These are phyloP conservation scores for Rhodosporidiobolus odoratus DNA, from an alignment of 768 basidiomycete species.

Conservation along the genomic window DNA sequence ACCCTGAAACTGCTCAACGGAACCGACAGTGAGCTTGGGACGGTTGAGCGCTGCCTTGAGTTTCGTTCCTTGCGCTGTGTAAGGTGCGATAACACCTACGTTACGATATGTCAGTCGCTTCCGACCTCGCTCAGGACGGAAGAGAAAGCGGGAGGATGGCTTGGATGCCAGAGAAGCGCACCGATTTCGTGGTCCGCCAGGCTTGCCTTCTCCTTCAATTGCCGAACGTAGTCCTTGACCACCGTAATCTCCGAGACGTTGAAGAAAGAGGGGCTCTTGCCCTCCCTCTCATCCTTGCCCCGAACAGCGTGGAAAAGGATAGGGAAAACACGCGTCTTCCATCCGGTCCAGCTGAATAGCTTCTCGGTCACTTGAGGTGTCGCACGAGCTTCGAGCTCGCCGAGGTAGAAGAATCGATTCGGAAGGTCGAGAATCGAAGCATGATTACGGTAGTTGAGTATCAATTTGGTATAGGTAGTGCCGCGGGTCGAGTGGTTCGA, in stretches of 20 bases:
- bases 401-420: constrained; percentile 45
- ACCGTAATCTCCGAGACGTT: constrained; percentile 42
- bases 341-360: constrained; percentile 38
- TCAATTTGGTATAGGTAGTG: constrained; percentile 25
- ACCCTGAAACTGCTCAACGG: constrained; percentile 37
- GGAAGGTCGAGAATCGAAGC: constrained; percentile 45
- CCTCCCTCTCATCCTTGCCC: constrained; percentile 44
- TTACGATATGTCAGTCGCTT: not conserved
- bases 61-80: constrained; percentile 12
- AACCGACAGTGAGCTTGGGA: not conserved
- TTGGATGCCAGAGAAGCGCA: not conserved
- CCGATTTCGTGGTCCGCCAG: constrained; percentile 16
- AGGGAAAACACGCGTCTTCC: constrained; percentile 42
- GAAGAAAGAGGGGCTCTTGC: constrained; percentile 45
- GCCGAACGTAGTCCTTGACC: not conserved
- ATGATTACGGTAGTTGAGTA: constrained; percentile 46
- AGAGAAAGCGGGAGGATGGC: not conserved
- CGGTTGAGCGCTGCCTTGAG: not conserved
- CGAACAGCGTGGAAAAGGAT: constrained; percentile 43
- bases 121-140: too few species aligned
- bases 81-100: constrained; percentile 23
- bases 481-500: not conserved
- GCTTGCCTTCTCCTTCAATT: not conserved
- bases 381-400: constrained; percentile 42
- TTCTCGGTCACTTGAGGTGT: not conserved